Conservation (phyloP, 257 asterid genomes). For the Solanum pimpinellifolium region DNA sequence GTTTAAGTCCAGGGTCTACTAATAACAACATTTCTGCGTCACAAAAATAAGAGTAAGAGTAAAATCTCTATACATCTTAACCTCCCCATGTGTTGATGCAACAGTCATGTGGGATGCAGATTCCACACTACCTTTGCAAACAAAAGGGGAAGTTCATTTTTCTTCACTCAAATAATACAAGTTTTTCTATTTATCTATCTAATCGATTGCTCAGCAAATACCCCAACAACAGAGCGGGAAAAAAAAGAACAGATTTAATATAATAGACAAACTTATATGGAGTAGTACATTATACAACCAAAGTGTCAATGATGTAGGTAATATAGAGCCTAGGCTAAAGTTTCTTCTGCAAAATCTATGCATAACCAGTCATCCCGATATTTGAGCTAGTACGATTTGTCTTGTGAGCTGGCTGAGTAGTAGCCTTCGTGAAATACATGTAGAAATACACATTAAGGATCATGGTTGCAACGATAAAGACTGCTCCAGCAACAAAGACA, state of each 20-base stretch:
- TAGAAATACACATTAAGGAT: slow-evolving; percentile 59
- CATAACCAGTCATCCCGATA: slow-evolving; percentile 50
- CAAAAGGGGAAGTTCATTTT: neutral
- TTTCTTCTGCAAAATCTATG: slow-evolving; percentile 14
- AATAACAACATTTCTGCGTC: too few relatives aligned
- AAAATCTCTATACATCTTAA: too few relatives aligned
- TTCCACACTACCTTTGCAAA: neutral
- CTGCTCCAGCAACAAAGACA: slow-evolving; percentile 88
- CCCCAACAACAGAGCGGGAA: neutral
- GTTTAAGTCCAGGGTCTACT: too few relatives aligned
- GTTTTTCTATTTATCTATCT: neutral
- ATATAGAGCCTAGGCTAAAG: neutral
- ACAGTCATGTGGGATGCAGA: neutral
- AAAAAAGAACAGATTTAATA: neutral
- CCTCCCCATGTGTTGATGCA: too few relatives aligned
- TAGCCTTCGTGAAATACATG: slow-evolving; percentile 70
- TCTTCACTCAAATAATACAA: neutral
- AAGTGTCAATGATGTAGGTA: neutral
- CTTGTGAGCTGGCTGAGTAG: slow-evolving; percentile 46
- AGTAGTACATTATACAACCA: neutral
- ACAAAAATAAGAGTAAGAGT: too few relatives aligned
- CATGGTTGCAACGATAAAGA: slow-evolving; percentile 72
- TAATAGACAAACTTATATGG: neutral
- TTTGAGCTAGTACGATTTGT: slow-evolving; percentile 29
- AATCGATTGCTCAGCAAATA: neutral